Conservation (phyloP, 805 yeast species). For the Zygoascus biomembranicola region DNA sequence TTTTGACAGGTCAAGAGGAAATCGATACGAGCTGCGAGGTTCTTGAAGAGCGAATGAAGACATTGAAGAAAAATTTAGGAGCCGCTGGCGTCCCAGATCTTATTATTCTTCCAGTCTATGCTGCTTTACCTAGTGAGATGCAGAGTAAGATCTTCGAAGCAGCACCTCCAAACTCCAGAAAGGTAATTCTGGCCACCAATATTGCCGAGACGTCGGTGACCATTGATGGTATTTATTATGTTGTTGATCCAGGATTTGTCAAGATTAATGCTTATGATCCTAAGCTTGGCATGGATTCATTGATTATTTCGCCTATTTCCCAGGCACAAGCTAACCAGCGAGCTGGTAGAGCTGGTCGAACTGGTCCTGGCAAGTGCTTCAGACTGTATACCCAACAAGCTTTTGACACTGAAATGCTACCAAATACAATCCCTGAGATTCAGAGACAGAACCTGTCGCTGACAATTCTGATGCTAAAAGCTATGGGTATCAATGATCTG, state of each 20-base stretch:
- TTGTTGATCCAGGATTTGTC: constrained; percentile 90
- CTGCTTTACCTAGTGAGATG: constrained; percentile 78
- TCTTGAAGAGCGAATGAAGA: constrained; percentile 53
- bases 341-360: constrained; percentile 97
- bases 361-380: constrained; percentile 94
- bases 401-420: constrained; percentile 65
- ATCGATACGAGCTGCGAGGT: constrained; percentile 80
- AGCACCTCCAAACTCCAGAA: constrained; percentile 69
- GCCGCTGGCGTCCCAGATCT: constrained; percentile 54
- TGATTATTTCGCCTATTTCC: constrained; percentile 82
- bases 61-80: constrained; percentile 26
- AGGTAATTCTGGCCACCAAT: constrained; percentile 89
- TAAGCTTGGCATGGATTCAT: constrained; percentile 77
- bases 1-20: constrained; percentile 94
- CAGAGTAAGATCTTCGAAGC: constrained; percentile 80
- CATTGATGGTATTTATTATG: constrained; percentile 90
- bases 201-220: constrained; percentile 97
- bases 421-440: constrained; percentile 87
- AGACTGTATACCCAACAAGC: constrained; percentile 81
- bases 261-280: constrained; percentile 89
- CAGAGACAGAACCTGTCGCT: constrained; percentile 71
- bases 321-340: constrained; percentile 94
- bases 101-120: constrained; percentile 79
- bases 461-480: constrained; percentile 66
- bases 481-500: constrained; percentile 79